Base-by-base conservation (phyloP, 2,329 filamentous ascomycete species). In the Samsoniella hepiali region DNA sequence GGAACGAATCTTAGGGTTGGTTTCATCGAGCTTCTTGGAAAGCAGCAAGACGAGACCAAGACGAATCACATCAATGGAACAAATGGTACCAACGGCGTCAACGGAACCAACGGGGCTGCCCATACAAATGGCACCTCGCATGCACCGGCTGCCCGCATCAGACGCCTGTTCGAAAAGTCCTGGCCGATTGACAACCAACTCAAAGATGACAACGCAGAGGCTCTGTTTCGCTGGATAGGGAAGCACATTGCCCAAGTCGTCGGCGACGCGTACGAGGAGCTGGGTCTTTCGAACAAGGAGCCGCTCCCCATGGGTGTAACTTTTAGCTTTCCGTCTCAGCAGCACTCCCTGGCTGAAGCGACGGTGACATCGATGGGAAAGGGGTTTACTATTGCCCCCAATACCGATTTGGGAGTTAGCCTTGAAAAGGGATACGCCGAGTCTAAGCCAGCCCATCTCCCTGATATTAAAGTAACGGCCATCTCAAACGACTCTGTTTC, bases 401-500 rank as follows among this genome's bases (percentile, higher is more conserved):
- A 86, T 50, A 74, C 87, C 7, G 84, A 90, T 63, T 78, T 91
- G 1, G 86, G 84, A 9, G 81, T 82, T 38, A 81, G 85, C 66
- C 77, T 91, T 7, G 74, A 82, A 10, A 75, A 78, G 40, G 88
- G 87, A 0, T 91, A 90, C 68, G 77, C 82, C 51, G 77, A 78
- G 40, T 76, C 82, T n/a, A 77, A 78, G 42, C 67, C 69, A 5
- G 66, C 74, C 1, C 72, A 75, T 13, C 76, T 93, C 29, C 91
- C 91, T 1, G 82, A 80, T 13, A 83, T 95, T 66, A 83, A 83
- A 65, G 88, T 94, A 58, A 83, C 86, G 9, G 91, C 91, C 57
- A 93, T 95, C 66, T 86, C 90, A 44, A 95, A 94, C 70, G 91
- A 95, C 70, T 86, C 91, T 0, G 90, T 94, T 44, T 89, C 91